Percentiles rank a stretch among this genome's conserved stretches.
These are phyloP conservation scores for Harrya chromipes DNA, from an alignment of 768 basidiomycete species.

Conservation along the genomic window DNA sequence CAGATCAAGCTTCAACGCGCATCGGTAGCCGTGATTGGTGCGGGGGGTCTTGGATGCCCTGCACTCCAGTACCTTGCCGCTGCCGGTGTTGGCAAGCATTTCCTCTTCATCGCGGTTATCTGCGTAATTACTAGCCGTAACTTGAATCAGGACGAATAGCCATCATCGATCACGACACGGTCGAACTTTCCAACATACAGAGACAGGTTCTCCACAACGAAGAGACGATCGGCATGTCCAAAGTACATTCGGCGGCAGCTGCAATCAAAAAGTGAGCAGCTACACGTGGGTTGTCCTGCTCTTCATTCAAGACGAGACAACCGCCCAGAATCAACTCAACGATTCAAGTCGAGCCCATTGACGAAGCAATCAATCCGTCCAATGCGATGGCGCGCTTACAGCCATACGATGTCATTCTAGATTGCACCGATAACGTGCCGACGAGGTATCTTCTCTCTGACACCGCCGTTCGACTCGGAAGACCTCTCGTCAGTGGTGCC, in stretches of 20 bases:
- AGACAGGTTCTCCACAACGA: constrained; percentile 89
- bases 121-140: constrained; percentile 5
- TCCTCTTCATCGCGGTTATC: not conserved
- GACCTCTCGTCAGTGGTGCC: constrained; percentile 88
- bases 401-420: constrained; percentile 75
- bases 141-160: constrained; percentile 83
- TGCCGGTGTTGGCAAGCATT: constrained; percentile 77
- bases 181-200: constrained; percentile 88
- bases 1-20: constrained; percentile 78
- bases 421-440: constrained; percentile 92
- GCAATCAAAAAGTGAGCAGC: constrained; percentile 59
- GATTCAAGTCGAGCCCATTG: constrained; percentile 55
- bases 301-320: not conserved
- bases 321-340: constrained; percentile 69
- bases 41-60: constrained; percentile 95
- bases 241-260: constrained; percentile 76
- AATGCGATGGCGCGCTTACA: constrained; percentile 65
- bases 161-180: constrained; percentile 85
- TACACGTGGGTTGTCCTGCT: not conserved
- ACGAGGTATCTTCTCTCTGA: constrained; percentile 94
- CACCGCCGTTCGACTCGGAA: constrained; percentile 67
- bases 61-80: constrained; percentile 92
- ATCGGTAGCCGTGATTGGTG: constrained; percentile 85
- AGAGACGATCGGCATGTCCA: constrained; percentile 65
- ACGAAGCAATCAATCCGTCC: constrained; percentile 48